Percentiles rank a stretch among this genome's conserved stretches.
Conservation (phyloP, 768 basidiomycete species). For the Leccinum disarticulatum region DNA sequence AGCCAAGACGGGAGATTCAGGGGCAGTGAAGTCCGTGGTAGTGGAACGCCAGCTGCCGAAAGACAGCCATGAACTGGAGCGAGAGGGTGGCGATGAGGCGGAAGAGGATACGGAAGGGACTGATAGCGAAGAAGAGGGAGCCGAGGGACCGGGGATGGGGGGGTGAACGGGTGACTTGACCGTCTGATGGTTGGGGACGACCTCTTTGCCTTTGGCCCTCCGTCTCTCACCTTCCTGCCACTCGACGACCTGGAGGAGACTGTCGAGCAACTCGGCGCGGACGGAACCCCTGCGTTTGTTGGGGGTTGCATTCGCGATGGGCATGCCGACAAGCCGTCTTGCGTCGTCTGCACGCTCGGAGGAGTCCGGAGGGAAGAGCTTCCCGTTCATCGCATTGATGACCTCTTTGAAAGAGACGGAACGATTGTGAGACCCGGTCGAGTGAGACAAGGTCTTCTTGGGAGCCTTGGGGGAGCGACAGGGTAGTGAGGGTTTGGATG, state of each 20-base stretch:
- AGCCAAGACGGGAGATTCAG: slow-evolving; percentile 34
- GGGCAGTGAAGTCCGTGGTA: slow-evolving; percentile 35
- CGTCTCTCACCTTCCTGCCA: slow-evolving; percentile 41
- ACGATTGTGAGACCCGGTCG: slow-evolving; percentile 26
- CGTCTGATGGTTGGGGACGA: slow-evolving; percentile 31
- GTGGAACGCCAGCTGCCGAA: slow-evolving; percentile 43
- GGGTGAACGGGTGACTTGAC: slow-evolving; percentile 8
- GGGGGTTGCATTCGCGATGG: slow-evolving; percentile 12
- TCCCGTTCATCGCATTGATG: slow-evolving; percentile 55
- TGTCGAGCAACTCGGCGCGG: slow-evolving; percentile 41
- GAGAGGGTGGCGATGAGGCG: slow-evolving; percentile 28
- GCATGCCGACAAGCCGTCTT: slow-evolving; percentile 27
- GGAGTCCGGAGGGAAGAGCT: slow-evolving; percentile 48
- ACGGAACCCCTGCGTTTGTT: slow-evolving; percentile 23
- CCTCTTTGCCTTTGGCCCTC: slow-evolving; percentile 41
- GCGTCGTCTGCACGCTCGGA: slow-evolving; percentile 34
- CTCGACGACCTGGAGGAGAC: slow-evolving; percentile 43
- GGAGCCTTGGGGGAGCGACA: slow-evolving; percentile 16
- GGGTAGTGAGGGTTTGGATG: slow-evolving; percentile 20
- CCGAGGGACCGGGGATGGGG: slow-evolving; percentile 19
- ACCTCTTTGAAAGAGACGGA: slow-evolving; percentile 58
- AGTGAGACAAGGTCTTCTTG: slow-evolving; percentile 8
- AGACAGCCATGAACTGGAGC: slow-evolving; percentile 43
- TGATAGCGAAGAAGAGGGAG: slow-evolving; percentile 24
- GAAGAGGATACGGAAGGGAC: slow-evolving; percentile 26